A percentile compares a stretch with the other conserved stretches of the same genome.
These are phyloP conservation scores for Cladophialophora immunda DNA, from an alignment of 2,329 filamentous ascomycete genomes.

Conservation along the genomic window DNA sequence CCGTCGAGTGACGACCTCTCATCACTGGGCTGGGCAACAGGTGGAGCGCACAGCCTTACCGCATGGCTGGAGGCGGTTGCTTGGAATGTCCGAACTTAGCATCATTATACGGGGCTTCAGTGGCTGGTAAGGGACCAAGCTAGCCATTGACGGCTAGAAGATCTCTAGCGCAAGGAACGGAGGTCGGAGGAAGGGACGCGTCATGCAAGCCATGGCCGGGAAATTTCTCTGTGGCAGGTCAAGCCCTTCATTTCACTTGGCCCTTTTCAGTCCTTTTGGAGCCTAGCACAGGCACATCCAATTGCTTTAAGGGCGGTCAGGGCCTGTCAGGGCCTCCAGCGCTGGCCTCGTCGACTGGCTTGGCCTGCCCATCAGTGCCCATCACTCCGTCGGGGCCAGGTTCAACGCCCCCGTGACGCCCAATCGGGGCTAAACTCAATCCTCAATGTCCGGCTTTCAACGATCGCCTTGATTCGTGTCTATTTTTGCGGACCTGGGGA, in stretches of 20 bases:
- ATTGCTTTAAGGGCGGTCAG: neutral
- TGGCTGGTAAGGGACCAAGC: constrained; percentile 1
- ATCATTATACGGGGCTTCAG: constrained; percentile 11
- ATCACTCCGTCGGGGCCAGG: constrained; percentile 15
- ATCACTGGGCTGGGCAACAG: neutral
- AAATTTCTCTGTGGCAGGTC: constrained; percentile 11
- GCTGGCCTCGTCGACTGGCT: constrained; percentile 15
- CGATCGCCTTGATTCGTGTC: constrained; percentile 22
- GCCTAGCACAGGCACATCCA: constrained; percentile 8
- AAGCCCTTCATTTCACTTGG: neutral
- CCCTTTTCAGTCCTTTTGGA: neutral
- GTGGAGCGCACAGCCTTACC: constrained; percentile 34
- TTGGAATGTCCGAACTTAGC: constrained; percentile 33
- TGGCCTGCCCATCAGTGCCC: neutral
- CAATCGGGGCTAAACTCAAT: constrained; percentile 20
- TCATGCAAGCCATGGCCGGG: constrained; percentile 24
- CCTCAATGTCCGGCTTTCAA: neutral
- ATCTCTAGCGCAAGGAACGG: constrained; percentile 19
- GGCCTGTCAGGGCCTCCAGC: neutral
- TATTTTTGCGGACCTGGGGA: constrained; percentile 35
- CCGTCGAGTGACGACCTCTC: neutral
- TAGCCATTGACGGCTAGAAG: constrained; percentile 4
- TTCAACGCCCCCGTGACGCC: neutral
- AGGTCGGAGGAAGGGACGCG: constrained; percentile 34
- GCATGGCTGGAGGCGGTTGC: constrained; percentile 21